phyloP scores from a whole-genome alignment of 177 flowering plant species.

The Vitis hybrid region DNA sequence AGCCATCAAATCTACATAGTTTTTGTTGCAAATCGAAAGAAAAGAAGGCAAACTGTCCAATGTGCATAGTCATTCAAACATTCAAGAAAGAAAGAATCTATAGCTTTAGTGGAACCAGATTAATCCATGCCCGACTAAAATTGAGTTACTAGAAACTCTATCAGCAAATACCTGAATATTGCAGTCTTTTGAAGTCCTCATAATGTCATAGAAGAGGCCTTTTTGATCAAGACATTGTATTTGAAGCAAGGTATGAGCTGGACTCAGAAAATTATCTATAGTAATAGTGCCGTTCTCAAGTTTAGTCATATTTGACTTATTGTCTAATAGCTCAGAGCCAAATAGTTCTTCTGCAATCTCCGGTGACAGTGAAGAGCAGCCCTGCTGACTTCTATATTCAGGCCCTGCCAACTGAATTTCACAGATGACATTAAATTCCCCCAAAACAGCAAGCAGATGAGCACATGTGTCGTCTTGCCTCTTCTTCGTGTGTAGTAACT shows the following conservation, averaged over 20 bases:
- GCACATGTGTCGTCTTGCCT: constrained; percentile 33
- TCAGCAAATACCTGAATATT: constrained; percentile 32
- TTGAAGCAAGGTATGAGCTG: constrained; percentile 46
- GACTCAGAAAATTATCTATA: constrained; percentile 43
- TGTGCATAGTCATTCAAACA: no score
- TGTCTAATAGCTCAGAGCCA: constrained; percentile 13
- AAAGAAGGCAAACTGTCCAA: no score
- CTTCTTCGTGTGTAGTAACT: constrained; percentile 36
- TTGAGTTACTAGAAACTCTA: not conserved
- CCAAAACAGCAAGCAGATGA: constrained; percentile 25
- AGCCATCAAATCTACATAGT: no score
- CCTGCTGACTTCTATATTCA: constrained; percentile 30
- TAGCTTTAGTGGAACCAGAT: not conserved
- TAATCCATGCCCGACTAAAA: not conserved
- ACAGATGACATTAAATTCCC: constrained; percentile 31
- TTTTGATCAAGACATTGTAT: constrained; percentile 45
- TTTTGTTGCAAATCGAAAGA: no score
- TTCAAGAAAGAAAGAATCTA: no score
- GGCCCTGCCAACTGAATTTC: constrained; percentile 46
- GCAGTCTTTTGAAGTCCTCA: constrained; percentile 47
- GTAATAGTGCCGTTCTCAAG: constrained; percentile 29
- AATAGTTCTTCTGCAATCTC: constrained; percentile 36
- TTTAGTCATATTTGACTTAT: constrained; percentile 13
- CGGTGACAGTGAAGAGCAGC: constrained; percentile 34
- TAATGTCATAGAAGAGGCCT: constrained; percentile 43